These are phyloP conservation scores for Nakazawaea holstii DNA, from an alignment of 805 yeast species.

Conservation along the genomic window DNA sequence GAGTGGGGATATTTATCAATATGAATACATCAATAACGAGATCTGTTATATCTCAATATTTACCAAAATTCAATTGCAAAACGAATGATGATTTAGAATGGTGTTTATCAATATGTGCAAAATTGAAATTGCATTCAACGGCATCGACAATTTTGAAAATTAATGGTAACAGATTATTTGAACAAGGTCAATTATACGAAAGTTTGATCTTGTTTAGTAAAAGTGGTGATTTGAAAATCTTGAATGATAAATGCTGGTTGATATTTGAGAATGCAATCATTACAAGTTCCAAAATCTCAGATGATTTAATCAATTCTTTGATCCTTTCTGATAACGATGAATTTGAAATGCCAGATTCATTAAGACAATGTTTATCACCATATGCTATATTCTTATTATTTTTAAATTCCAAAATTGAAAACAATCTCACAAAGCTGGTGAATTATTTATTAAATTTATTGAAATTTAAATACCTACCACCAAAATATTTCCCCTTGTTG, in stretches of 20 bases:
- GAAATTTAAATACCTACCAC: slow-evolving; percentile 48
- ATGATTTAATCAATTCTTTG: slow-evolving; percentile 47
- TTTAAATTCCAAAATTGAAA: slow-evolving; percentile 27
- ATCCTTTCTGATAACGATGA: slow-evolving; percentile 30
- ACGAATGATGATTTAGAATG: slow-evolving; percentile 78
- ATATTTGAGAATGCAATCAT: slow-evolving; percentile 57
- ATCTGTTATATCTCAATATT: slow-evolving; percentile 45
- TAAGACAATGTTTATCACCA: slow-evolving; percentile 68
- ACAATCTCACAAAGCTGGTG: slow-evolving; percentile 24
- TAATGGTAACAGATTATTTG: slow-evolving; percentile 41
- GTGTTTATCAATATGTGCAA: slow-evolving; percentile 69
- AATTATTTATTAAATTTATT: slow-evolving; percentile 33
- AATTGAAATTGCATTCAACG: slow-evolving; percentile 53
- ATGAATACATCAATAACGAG: slow-evolving; percentile 39
- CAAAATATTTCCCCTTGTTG: slow-evolving; percentile 42
- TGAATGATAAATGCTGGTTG: slow-evolving; percentile 50
- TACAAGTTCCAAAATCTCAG: slow-evolving; percentile 48
- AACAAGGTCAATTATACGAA: slow-evolving; percentile 54
- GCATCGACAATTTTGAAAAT: slow-evolving; percentile 48
- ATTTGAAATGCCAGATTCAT: slow-evolving; percentile 41
- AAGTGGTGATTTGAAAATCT: slow-evolving; percentile 51
- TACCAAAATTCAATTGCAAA: slow-evolving; percentile 55
- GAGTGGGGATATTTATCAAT: slow-evolving; percentile 56
- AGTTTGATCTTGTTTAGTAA: slow-evolving; percentile 60
- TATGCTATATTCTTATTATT: slow-evolving; percentile 58